Evolutionary conservation across 495 filamentous ascomycete species (phyloP).

Genomic region (Parathielavia appendiculata): DNA sequence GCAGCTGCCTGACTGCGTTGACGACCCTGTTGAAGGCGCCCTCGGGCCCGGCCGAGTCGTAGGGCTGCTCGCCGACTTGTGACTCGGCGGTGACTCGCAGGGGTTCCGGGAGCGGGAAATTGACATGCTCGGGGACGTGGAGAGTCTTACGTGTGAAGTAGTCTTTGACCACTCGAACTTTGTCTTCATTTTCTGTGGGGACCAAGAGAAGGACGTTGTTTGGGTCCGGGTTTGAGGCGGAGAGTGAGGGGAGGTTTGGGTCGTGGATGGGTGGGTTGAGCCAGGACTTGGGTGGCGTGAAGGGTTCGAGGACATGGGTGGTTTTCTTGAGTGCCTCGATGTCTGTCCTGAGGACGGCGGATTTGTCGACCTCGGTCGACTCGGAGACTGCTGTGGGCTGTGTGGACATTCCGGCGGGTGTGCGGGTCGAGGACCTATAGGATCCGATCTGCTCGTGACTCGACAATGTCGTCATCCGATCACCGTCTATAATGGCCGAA

Average conservation of each 20-base stretch:
- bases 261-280: neutral
- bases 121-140: neutral
- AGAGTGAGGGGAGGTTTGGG: neutral
- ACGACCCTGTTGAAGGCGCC: constrained; percentile 21
- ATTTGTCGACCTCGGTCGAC: too few relatives aligned
- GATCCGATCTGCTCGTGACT: too few relatives aligned
- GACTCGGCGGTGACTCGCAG: constrained; percentile 11
- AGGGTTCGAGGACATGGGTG: neutral
- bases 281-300: neutral
- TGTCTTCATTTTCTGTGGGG: constrained; percentile 18
- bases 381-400: too few relatives aligned
- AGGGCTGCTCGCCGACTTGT: constrained; percentile 26
- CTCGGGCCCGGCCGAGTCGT: constrained; percentile 11
- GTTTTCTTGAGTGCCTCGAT: too few relatives aligned
- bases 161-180: too few relatives aligned
- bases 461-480: too few relatives aligned
- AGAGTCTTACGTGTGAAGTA: constrained; percentile 7
- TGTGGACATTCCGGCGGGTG: too few relatives aligned
- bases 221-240: neutral
- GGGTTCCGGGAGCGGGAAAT: neutral
- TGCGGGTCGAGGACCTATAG: too few relatives aligned
- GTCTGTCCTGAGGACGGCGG: too few relatives aligned
- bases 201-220: constrained; percentile 16
- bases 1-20: constrained; percentile 5
- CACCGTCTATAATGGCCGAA: too few relatives aligned